A percentile compares a stretch with the other conserved stretches of the same genome.
These are phyloP conservation scores for Plicaturopsis crispa DNA, from an alignment of 768 basidiomycete species.

Conservation along the genomic window DNA sequence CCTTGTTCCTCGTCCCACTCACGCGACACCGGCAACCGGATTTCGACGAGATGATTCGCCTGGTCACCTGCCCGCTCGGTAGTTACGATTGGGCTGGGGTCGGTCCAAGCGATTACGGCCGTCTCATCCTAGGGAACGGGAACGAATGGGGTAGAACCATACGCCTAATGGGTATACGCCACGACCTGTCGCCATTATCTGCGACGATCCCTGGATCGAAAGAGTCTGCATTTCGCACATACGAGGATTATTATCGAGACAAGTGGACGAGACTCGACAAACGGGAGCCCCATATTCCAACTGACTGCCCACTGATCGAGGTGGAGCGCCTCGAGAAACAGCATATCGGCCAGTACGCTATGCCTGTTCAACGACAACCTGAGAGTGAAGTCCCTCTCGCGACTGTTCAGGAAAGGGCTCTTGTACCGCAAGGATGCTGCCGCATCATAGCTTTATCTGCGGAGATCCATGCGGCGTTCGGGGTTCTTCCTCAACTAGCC, in stretches of 20 bases:
- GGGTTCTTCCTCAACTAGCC: slow-evolving; percentile 57
- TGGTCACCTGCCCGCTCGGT: slow-evolving; percentile 44
- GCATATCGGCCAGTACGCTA: slow-evolving; percentile 30
- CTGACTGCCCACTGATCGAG: slow-evolving; percentile 59
- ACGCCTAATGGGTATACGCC: slow-evolving; percentile 48
- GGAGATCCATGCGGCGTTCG: slow-evolving; percentile 42
- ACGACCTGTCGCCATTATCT: slow-evolving; percentile 63
- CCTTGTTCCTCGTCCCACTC: slow-evolving; percentile 64
- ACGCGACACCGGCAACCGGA: slow-evolving; percentile 43
- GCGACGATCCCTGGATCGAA: slow-evolving; percentile 41
- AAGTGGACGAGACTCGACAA: slow-evolving; percentile 43
- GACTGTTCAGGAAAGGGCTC: slow-evolving; percentile 16
- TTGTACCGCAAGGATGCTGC: slow-evolving; percentile 39
- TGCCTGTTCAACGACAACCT: too few relatives aligned
- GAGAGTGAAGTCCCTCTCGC: slow-evolving; percentile 7
- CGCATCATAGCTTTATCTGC: slow-evolving; percentile 46
- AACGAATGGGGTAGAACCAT: slow-evolving; percentile 50
- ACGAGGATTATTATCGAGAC: slow-evolving; percentile 49
- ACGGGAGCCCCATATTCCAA: slow-evolving; percentile 33
- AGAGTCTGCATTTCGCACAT: slow-evolving; percentile 41
- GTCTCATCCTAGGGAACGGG: slow-evolving; percentile 46
- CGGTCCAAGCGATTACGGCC: slow-evolving; percentile 37
- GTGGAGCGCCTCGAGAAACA: slow-evolving; percentile 33
- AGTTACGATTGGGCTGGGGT: slow-evolving; percentile 48
- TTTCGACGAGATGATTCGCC: slow-evolving; percentile 43